Evolutionary conservation across 345 rosid species (phyloP).

Genomic region (Xanthoceras sorbifolium): DNA sequence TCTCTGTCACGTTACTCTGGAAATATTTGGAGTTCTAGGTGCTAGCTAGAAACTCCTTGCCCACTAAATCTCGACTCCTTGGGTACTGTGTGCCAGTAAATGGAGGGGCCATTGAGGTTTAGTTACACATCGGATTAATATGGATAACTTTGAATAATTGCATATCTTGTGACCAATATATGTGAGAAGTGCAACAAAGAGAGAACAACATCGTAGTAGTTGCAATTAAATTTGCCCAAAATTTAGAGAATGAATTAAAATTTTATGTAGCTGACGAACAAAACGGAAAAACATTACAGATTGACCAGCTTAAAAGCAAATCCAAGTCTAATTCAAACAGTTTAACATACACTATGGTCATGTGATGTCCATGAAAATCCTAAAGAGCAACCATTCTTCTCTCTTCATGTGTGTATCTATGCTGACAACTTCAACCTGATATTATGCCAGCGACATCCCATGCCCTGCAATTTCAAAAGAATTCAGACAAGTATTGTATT

Average conservation of each 20-base stretch:
- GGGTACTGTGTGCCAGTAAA: no score
- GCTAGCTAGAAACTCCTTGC: neutral
- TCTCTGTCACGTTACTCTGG: neutral
- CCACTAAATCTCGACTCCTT: no score
- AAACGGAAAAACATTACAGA: neutral
- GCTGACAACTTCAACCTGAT: neutral
- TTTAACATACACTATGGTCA: neutral
- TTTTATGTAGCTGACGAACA: neutral
- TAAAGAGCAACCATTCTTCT: neutral
- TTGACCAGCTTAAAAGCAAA: neutral
- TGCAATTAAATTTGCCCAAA: neutral
- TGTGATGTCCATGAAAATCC: neutral
- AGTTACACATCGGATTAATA: neutral
- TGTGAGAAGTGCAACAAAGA: neutral
- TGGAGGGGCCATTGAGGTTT: no score
- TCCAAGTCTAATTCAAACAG: neutral
- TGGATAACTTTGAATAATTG: no score
- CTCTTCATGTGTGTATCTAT: neutral
- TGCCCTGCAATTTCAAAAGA: conserved; percentile 1
- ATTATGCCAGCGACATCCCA: neutral
- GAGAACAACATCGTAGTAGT: neutral
- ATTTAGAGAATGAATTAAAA: neutral
- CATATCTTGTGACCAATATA: no score
- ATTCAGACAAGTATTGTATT: neutral
- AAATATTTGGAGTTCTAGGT: neutral